Evolutionary conservation across 305 asterid species (phyloP), one percentile per base, ranked within the genome.

Genomic region (Rubia peregrina): DNA sequence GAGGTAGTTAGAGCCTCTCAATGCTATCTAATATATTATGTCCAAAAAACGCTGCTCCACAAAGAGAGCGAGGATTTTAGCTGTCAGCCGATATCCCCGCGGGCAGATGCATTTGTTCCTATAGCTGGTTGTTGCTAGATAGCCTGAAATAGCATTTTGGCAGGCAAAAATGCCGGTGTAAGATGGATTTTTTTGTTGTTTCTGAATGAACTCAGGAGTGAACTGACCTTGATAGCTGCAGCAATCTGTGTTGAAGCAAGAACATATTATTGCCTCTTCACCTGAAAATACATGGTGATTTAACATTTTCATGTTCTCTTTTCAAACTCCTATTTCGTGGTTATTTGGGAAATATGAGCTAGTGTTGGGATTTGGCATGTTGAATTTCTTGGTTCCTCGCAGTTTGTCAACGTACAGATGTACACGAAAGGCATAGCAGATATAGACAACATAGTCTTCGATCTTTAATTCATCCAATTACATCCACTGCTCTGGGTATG

Each of bases 41-140:
- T 83, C 75, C 93, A 84, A 44, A 87, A 87, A 73, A 77, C 67
- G 56, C 77, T 84, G 1, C 79, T 80, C 70, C 86, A 80, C 36
- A 87, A 82, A 76, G 87, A 85, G 42, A 63, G 81, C 7, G 91
- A 89, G 48, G 95, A 90, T 48, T 60, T 83, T 57, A 74, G 88
- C 75, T 87, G 90, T 85, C 92, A 82, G 59, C 89, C 81, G 0
- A 64, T 83, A 43, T 82, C 84, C 33, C 61, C 89, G 0, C 68
- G 79, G 49, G 81, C 82, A 0, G 94, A 83, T 65, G 76, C 87
- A 3, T 86, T 86, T 67, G 83, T 86, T 55, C 89, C 90, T n/a
- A 89, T 89, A 46, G 94, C 90, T 40, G 90, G 96, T 61, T 87
- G 88, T 73, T 89, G 96, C 84, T 89, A 82, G 65, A 46, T 57